Evolutionary conservation across 306 rosid genomes (phyloP).

Genomic region (Glycine latifolia): DNA sequence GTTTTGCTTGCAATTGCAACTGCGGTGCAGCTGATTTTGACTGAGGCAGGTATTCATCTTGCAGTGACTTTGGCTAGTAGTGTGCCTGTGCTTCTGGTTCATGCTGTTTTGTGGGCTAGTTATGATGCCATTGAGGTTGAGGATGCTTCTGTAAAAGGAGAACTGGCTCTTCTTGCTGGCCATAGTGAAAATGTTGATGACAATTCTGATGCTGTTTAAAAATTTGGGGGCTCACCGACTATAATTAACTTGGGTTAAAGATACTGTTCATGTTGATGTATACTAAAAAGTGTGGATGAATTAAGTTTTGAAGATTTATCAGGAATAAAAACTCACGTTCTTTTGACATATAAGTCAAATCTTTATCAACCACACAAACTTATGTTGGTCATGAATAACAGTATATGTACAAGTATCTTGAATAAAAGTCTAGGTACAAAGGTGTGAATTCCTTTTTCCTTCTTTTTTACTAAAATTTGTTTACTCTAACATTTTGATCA

Average conservation of each 20-base stretch:
- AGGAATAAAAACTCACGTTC: too few relatives aligned
- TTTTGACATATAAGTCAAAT: too few relatives aligned
- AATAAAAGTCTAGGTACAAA: not conserved
- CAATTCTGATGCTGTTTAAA: slow-evolving; percentile 44
- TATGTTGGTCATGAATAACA: too few relatives aligned
- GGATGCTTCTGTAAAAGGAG: slow-evolving; percentile 47
- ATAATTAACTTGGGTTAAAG: too few relatives aligned
- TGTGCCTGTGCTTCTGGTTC: slow-evolving; percentile 60
- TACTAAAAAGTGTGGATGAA: too few relatives aligned
- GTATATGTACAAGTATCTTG: not conserved
- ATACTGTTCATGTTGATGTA: too few relatives aligned
- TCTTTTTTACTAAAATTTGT: not conserved
- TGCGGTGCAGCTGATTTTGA: slow-evolving; percentile 55
- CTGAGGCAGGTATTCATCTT: slow-evolving; percentile 59
- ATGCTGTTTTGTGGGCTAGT: slow-evolving; percentile 62
- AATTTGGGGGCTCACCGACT: not conserved
- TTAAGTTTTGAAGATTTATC: too few relatives aligned
- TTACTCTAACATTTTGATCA: not conserved
- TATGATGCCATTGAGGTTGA: slow-evolving; percentile 50
- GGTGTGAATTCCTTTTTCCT: not conserved
- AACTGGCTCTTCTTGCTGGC: slow-evolving; percentile 49
- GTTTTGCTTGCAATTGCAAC: slow-evolving; percentile 57
- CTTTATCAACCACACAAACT: too few relatives aligned
- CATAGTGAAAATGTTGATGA: not conserved
- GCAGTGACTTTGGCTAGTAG: slow-evolving; percentile 53